A percentile compares a stretch with the other conserved stretches of the same genome.
These are phyloP conservation scores for Phytophthora aleatoria DNA, from an alignment of 352 stramenopile genomes.

Conservation along the genomic window DNA sequence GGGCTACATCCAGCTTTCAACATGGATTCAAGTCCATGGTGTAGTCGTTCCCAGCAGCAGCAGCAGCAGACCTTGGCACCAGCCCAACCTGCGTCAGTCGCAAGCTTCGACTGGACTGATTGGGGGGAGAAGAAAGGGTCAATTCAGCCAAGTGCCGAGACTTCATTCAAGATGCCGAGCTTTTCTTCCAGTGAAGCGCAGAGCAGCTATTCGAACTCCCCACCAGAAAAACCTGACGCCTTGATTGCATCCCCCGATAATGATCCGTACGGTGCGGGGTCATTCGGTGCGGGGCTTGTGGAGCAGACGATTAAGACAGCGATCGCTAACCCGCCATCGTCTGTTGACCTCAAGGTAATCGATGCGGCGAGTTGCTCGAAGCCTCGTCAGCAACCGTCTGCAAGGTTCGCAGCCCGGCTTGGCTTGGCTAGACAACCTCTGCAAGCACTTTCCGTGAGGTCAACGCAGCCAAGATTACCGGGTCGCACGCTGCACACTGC, in stretches of 20 bases:
- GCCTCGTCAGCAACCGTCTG: slow-evolving; percentile 18
- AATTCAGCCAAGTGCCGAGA: neutral
- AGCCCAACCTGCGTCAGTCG: neutral
- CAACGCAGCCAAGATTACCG: slow-evolving; percentile 11
- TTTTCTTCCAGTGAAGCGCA: slow-evolving; percentile 4
- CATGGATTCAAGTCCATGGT: neutral
- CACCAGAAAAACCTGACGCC: neutral
- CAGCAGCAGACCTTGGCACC: neutral
- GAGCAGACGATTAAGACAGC: slow-evolving; percentile 61
- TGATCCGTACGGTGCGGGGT: slow-evolving; percentile 63
- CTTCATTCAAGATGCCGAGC: neutral
- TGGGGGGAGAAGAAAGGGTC: slow-evolving; percentile 7
- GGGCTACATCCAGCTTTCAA: slow-evolving; percentile 12
- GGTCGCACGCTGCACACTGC: neutral
- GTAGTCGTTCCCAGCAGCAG: neutral
- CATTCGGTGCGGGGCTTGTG: slow-evolving; percentile 58
- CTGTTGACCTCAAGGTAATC: slow-evolving; percentile 16
- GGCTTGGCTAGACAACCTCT: slow-evolving; percentile 25
- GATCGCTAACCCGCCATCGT: slow-evolving; percentile 25
- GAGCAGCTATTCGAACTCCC: neutral
- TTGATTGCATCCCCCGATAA: slow-evolving; percentile 57
- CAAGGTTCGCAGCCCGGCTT: slow-evolving; percentile 20
- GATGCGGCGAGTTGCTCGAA: slow-evolving; percentile 1
- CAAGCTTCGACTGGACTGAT: slow-evolving; percentile 15
- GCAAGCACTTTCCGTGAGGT: slow-evolving; percentile 10